A percentile compares a stretch with the other conserved stretches of the same genome.
Evolutionary conservation across 148 eudicot genomes (phyloP).

Genomic region (Rheum nobile): DNA sequence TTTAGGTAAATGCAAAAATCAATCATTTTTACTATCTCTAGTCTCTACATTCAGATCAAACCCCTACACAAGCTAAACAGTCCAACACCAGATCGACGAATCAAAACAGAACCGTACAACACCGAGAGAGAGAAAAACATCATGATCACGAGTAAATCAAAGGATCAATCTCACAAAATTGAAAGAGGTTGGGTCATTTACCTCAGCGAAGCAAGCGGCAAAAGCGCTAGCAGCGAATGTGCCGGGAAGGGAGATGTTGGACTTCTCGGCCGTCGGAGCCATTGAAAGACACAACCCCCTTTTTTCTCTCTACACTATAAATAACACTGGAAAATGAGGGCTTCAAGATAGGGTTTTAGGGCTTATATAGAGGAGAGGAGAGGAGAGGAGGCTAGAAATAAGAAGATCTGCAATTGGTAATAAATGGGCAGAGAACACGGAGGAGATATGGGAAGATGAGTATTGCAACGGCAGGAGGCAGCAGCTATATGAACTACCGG

Average conservation of each 20-base stretch:
- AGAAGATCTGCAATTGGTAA: background rate
- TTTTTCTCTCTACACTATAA: background rate
- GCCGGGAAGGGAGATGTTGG: conserved; percentile 60
- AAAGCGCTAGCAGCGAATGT: conserved; percentile 74
- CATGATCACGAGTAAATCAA: background rate
- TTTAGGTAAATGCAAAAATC: background rate
- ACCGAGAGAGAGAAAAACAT: background rate
- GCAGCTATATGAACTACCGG: background rate
- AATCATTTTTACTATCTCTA: background rate
- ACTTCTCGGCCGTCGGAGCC: conserved; percentile 25
- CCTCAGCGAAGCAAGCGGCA: conserved; percentile 96
- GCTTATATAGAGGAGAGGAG: background rate
- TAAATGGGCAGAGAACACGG: background rate
- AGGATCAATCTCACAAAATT: background rate
- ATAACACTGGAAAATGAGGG: background rate
- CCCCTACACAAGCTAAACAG: background rate
- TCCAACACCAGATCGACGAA: background rate
- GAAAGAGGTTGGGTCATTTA: conserved; percentile 9
- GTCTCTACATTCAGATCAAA: background rate
- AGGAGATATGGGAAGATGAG: too few relatives aligned
- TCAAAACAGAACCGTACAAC: background rate
- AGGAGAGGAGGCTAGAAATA: too few relatives aligned
- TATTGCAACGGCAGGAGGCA: too few relatives aligned
- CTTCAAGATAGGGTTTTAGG: background rate
- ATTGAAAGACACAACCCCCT: conserved; percentile 4